These are phyloP conservation scores for Elsinoe batatas DNA, from an alignment of 2,329 filamentous ascomycete species.

Conservation along the genomic window DNA sequence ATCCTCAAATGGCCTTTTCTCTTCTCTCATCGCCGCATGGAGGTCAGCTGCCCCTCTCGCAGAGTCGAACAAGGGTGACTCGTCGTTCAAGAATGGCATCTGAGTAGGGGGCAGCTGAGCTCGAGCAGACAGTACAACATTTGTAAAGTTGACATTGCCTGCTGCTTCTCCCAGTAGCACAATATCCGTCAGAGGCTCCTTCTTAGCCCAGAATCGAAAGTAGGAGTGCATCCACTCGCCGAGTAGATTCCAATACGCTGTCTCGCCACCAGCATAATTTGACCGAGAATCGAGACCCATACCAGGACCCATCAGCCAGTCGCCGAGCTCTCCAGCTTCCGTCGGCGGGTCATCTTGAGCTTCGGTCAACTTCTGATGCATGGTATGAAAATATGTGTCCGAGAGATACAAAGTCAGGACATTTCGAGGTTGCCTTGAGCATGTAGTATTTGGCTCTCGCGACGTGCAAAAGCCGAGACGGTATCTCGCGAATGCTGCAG, in stretches of 20 bases:
- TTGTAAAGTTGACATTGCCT: not conserved
- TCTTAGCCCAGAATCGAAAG: not conserved
- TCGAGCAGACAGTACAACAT: not conserved
- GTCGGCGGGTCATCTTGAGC: not conserved
- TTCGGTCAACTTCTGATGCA: not conserved
- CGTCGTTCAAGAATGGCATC: not conserved
- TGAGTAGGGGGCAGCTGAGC: not conserved
- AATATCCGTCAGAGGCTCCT: not conserved
- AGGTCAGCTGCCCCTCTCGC: not conserved
- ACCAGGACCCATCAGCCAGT: not conserved
- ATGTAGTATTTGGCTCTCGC: constrained; percentile 1
- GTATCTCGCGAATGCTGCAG: not conserved
- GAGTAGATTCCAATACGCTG: constrained; percentile 6
- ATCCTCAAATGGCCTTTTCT: not conserved
- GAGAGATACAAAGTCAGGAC: not conserved
- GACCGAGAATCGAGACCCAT: not conserved
- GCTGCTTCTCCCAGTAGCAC: not conserved
- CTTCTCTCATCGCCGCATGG: not conserved
- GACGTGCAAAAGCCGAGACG: constrained; percentile 5
- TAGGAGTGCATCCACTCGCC: not conserved
- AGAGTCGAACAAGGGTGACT: not conserved
- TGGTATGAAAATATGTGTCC: not conserved
- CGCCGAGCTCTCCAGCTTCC: not conserved
- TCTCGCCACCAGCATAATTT: not conserved
- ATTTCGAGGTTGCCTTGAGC: not conserved